Percentiles rank a stretch among this genome's conserved stretches.
phyloP scores from a whole-genome alignment of 2,329 filamentous ascomycete species.

The Pseudogymnoascus sp. region DNA sequence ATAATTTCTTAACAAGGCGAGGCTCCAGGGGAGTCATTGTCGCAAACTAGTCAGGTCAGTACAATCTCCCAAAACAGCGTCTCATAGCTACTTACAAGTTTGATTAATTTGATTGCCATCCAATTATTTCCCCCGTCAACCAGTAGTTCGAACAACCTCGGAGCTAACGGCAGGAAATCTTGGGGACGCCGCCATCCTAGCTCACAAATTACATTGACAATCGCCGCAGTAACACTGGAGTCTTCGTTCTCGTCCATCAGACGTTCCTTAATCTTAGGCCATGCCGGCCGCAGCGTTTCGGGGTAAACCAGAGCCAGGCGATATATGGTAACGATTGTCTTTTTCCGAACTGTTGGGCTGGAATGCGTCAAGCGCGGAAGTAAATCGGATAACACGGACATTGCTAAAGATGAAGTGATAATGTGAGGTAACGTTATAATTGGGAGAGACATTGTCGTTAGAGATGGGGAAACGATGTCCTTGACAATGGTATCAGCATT shows the following conservation, averaged over 20 bases:
- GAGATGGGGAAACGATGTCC: slow-evolving; percentile 67
- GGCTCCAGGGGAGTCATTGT: slow-evolving; percentile 89
- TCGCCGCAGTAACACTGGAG: slow-evolving; percentile 86
- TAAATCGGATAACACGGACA: slow-evolving; percentile 80
- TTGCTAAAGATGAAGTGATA: slow-evolving; percentile 83
- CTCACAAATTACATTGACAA: slow-evolving; percentile 95
- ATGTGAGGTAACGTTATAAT: slow-evolving; percentile 89
- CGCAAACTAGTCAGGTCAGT: slow-evolving; percentile 61
- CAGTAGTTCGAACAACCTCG: slow-evolving; percentile 82
- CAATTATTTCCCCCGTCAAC: slow-evolving; percentile 94
- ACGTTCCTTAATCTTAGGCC: slow-evolving; percentile 95
- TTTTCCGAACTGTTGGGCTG: slow-evolving; percentile 80
- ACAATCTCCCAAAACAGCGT: slow-evolving; percentile 55
- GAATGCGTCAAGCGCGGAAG: slow-evolving; percentile 82
- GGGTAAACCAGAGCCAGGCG: slow-evolving; percentile 92
- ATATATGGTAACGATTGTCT: slow-evolving; percentile 91
- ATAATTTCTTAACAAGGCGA: slow-evolving; percentile 78
- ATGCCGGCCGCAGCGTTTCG: slow-evolving; percentile 82
- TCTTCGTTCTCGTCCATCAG: slow-evolving; percentile 87
- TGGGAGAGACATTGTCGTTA: slow-evolving; percentile 75
- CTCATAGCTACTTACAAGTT: slow-evolving; percentile 56
- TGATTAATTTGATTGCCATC: slow-evolving; percentile 99
- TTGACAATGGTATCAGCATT: slow-evolving; percentile 26
- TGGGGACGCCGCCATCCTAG: slow-evolving; percentile 88
- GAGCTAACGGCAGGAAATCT: slow-evolving; percentile 88